Percentiles rank a stretch among this genome's conserved stretches.
Evolutionary conservation across 75 land plant species (phyloP).

Genomic region (Gnetum montanum): DNA sequence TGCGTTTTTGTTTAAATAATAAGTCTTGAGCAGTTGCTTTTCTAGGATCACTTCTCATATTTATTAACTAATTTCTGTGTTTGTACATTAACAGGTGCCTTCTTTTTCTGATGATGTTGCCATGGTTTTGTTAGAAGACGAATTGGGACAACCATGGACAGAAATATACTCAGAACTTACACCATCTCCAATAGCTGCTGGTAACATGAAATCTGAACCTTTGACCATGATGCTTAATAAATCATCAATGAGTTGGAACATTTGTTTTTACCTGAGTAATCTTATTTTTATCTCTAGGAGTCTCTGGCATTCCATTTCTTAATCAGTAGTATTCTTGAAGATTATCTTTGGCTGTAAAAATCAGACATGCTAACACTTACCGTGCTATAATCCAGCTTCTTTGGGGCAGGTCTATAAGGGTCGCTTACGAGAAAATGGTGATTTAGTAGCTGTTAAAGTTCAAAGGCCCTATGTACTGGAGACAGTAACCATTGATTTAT

Average conservation of each 20-base stretch:
- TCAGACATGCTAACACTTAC: too few relatives aligned
- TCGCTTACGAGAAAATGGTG: constrained; percentile 82
- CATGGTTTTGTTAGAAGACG: constrained; percentile 87
- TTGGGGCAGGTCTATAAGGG: constrained; percentile 99
- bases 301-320: neutral
- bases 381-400: constrained; percentile 73
- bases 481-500: constrained; percentile 94
- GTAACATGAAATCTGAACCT: constrained; percentile 45
- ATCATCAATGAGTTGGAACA: too few relatives aligned
- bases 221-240: too few relatives aligned
- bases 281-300: neutral
- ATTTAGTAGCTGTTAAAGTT: constrained; percentile 95
- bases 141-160: constrained; percentile 88
- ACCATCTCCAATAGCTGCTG: constrained; percentile 98
- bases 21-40: too few relatives aligned
- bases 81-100: constrained; percentile 68
- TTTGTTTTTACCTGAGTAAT: neutral
- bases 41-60: too few relatives aligned
- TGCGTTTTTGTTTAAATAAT: too few relatives aligned
- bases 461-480: constrained; percentile 98
- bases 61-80: constrained; percentile 5
- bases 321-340: too few relatives aligned
- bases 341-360: too few relatives aligned
- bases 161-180: constrained; percentile 87
- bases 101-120: constrained; percentile 98